Conservation (phyloP, 306 rosid genomes). For the Sicyos baderoa region DNA sequence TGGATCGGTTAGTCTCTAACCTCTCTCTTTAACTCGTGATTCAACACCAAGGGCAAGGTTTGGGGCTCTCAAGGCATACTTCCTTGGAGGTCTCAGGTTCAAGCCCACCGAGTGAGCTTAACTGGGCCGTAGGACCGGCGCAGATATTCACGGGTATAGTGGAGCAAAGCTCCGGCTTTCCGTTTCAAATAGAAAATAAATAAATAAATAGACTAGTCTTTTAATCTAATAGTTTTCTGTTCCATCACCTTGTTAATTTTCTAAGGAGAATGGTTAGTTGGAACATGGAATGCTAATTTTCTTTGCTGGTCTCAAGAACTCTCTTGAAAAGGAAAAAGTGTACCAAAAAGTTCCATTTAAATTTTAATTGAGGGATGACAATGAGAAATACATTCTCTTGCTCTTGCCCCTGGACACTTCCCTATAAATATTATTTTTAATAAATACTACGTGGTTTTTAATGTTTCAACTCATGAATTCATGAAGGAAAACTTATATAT, state of each 20-base stretch:
- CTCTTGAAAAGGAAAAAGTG: neutral
- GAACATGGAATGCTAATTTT: neutral
- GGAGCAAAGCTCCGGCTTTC: too few species aligned
- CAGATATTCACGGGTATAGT: too few species aligned
- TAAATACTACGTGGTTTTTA: neutral
- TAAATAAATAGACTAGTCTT: neutral
- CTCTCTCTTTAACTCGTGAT: too few species aligned
- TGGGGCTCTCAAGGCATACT: too few species aligned
- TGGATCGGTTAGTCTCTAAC: slow-evolving; percentile 66
- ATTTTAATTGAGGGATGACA: neutral
- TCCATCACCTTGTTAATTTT: neutral
- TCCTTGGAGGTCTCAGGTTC: too few species aligned
- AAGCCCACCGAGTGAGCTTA: too few species aligned
- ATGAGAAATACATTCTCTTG: neutral
- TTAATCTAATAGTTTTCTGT: neutral
- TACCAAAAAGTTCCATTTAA: neutral
- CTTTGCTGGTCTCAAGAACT: neutral
- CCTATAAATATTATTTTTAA: neutral
- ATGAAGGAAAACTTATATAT: neutral
- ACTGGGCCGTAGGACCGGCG: too few species aligned
- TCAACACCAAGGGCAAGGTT: too few species aligned
- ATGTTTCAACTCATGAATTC: neutral
- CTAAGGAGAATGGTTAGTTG: neutral
- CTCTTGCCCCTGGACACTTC: neutral
- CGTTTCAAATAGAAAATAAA: too few species aligned